Base-by-base conservation (phyloP, 306 rosid species). In the Ziziphus jujuba region DNA sequence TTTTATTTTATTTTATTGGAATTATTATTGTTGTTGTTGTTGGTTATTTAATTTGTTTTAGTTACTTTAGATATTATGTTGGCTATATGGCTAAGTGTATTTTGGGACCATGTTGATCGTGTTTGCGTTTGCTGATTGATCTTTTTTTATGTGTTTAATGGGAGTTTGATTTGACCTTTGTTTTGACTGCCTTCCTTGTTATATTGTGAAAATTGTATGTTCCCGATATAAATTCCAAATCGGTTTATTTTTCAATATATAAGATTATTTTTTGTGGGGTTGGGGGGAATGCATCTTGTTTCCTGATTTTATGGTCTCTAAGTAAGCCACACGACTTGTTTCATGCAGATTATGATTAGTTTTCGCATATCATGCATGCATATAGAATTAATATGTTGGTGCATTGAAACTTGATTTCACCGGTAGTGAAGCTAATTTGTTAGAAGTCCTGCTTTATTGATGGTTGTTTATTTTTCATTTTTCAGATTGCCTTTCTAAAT, bases 401-500 rank as follows among this genome's bases (percentile, higher is more conserved):
- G 5, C 38, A 8, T 64, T 44, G 24, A 8, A 33, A 15, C 8
- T 15, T 13, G 6, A 62, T 62, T 7, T 6, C 38, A 11, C 11
- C 20, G 1, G 3, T 19, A 5, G 22, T 28, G 40, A 31, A 6
- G 20, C 22, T n/a, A 50, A 50, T 4, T 16, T 63, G 25, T 62
- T 60, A 28, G 20, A 19, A 43, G 4, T 13, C 11, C 15, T 38
- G 22, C 47, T 59, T 8, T 20, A 8, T 28, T 71, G 60, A 76
- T 58, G 33, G 25, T 43, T 28, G 35, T 66, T 10, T 22, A 13
- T 59, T 23, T 11, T 10, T 65, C 58, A 16, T 34, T 54, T 11
- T 58, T 9, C 69, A 75, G 81, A 63, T 63, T 55, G 22, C 5
- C 55, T 50, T 19, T 50, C 12, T 8, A 1, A 28, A 50, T n/a